phyloP scores from a whole-genome alignment of 2,329 filamentous ascomycete genomes.

The Geosmithia flava region DNA sequence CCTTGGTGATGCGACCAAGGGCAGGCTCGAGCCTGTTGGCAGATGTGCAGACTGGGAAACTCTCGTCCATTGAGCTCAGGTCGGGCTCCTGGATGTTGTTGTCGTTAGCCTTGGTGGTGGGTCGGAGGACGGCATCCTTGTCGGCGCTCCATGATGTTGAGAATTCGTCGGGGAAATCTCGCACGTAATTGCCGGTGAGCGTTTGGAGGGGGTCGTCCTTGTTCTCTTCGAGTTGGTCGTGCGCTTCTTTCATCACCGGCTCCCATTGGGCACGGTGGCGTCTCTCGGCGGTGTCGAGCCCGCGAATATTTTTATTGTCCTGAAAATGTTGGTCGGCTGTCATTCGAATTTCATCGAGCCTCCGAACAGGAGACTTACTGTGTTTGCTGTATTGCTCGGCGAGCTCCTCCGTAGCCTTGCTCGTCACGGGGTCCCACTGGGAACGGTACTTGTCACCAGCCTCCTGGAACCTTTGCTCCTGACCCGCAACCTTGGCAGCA shows the following conservation, averaged over 20 bases:
- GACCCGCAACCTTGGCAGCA: not conserved
- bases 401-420: not conserved
- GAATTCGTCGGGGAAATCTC: constrained; percentile 42
- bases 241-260: constrained; percentile 1
- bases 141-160: constrained; percentile 24
- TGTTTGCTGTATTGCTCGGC: not conserved
- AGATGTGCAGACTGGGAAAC: constrained; percentile 17
- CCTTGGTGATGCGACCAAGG: constrained; percentile 11
- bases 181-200: constrained; percentile 34
- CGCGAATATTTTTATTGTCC: not conserved
- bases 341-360: not conserved
- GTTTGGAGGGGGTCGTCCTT: not conserved
- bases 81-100: constrained; percentile 12
- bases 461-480: constrained; percentile 6
- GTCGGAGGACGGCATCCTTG: constrained; percentile 3
- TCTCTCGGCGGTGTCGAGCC: not conserved
- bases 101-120: not conserved
- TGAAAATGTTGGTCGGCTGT: not conserved
- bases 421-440: not conserved
- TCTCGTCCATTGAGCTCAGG: constrained; percentile 26
- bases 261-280: not conserved
- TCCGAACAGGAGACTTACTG: not conserved
- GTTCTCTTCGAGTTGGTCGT: constrained; percentile 1
- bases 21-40: constrained; percentile 14
- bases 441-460: not conserved